These are phyloP conservation scores for Fusarium sp. DNA, from an alignment of 2,329 filamentous ascomycete genomes.

Conservation along the genomic window DNA sequence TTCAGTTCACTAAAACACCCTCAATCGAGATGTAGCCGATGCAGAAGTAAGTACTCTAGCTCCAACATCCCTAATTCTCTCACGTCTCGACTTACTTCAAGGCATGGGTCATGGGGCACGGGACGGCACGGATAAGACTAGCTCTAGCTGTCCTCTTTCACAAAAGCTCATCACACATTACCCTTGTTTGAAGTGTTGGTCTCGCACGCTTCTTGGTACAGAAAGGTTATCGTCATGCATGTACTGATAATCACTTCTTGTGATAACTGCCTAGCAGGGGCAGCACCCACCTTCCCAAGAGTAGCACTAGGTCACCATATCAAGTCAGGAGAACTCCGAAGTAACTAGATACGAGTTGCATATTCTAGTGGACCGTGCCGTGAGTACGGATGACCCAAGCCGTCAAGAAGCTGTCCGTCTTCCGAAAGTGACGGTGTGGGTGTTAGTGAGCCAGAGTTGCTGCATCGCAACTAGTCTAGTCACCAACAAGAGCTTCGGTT, in stretches of 20 bases:
- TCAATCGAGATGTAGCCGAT: conserved; percentile 27
- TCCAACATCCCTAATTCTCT: conserved; percentile 4
- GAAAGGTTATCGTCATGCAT: conserved; percentile 19
- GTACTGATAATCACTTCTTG: background rate
- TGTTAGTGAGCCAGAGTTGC: conserved; percentile 23
- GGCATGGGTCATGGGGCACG: conserved; percentile 14
- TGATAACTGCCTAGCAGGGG: conserved; percentile 21
- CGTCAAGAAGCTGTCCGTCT: conserved; percentile 18
- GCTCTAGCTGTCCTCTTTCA: background rate
- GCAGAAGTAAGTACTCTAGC: conserved; percentile 14
- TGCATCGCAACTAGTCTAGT: conserved; percentile 30
- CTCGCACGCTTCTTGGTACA: background rate
- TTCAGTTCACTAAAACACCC: conserved; percentile 1
- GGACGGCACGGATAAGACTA: conserved; percentile 22
- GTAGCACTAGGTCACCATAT: background rate
- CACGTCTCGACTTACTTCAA: conserved; percentile 17
- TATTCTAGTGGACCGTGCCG: conserved; percentile 15
- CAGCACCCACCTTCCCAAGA: background rate
- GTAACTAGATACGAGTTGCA: background rate
- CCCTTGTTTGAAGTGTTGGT: conserved; percentile 25
- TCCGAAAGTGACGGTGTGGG: conserved; percentile 34
- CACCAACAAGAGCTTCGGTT: conserved; percentile 39
- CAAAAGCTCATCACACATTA: conserved; percentile 9
- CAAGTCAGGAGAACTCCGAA: conserved; percentile 17
- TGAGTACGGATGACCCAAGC: conserved; percentile 7